Evolutionary conservation across 2,329 filamentous ascomycete species (phyloP).

Genomic region (Aspergillus phoenicis): DNA sequence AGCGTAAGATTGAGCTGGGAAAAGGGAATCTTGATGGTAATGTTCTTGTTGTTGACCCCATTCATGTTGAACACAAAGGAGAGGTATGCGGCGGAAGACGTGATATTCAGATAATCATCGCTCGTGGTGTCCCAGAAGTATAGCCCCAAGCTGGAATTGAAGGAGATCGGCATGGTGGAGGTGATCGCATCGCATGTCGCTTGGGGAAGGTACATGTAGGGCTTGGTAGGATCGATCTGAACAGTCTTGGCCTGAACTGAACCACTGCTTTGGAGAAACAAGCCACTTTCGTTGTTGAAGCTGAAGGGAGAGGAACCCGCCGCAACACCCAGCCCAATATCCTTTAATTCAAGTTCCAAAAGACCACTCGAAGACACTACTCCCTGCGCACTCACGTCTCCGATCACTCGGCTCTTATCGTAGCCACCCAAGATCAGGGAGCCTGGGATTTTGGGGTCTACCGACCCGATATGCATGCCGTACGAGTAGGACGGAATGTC

Average conservation of each 20-base stretch:
- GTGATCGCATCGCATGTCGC: conserved; percentile 48
- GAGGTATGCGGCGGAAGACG: conserved; percentile 26
- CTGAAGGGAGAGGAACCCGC: conserved; percentile 45
- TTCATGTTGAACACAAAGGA: conserved; percentile 26
- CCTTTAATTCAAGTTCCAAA: conserved; percentile 33
- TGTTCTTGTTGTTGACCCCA: conserved; percentile 11
- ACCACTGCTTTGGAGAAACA: conserved; percentile 35
- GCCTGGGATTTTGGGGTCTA: conserved; percentile 32
- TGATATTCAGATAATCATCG: conserved; percentile 21
- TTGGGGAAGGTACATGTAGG: conserved; percentile 46
- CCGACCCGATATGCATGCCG: conserved; percentile 49
- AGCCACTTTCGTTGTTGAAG: conserved; percentile 29
- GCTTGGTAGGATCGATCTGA: conserved; percentile 35
- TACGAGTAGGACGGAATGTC: conserved; percentile 45
- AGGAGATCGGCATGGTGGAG: conserved; percentile 41
- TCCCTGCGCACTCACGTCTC: conserved; percentile 24
- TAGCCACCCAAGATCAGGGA: conserved; percentile 48
- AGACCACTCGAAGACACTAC: conserved; percentile 13
- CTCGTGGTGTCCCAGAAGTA: conserved; percentile 47
- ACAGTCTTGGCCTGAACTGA: conserved; percentile 30
- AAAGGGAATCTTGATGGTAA: conserved; percentile 27
- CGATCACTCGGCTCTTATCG: conserved; percentile 45
- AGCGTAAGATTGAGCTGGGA: conserved; percentile 26
- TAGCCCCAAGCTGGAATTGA: conserved; percentile 39
- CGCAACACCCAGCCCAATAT: conserved; percentile 48